Base-by-base conservation (phyloP, 768 basidiomycete genomes). In the Termitomyces sp. region DNA sequence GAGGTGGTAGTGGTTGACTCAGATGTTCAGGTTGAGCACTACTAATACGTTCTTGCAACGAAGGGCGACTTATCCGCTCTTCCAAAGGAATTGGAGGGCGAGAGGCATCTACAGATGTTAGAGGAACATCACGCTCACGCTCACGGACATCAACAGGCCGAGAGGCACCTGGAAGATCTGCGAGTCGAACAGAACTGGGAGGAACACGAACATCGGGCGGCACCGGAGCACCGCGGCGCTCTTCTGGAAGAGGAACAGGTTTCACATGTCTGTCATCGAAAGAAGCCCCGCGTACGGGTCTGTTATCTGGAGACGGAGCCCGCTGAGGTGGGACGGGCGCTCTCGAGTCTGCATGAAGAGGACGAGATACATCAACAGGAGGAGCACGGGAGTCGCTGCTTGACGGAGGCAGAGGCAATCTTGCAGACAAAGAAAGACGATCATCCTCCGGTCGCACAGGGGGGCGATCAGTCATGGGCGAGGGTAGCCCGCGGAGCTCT, bases 11-110 rank as follows among this genome's bases (percentile, higher is more conserved):
- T 32, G 21, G 41, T 32, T 43, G 59, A 48, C 23, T 49, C 14
- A 30, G 57, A 54, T 23, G 43, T n/a, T 57, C 56, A 54, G 71
- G 69, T 52, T 74, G 74, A 47, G 64, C 71, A 44, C 73, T 61
- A 32, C 52, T 53, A 7, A 42, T 23, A 5, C 73, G 73, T 43
- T 76, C 75, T 63, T 76, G 72, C 19, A 76, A 55, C 3, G 64
- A 61, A 41, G 70, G 64, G 37, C 63, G 74, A 14, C 67, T 72
- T 3, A 76, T 66, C 32, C 77, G 68, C 47, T 75, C 75, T 71
- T 76, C 75, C n/a, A 75, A 61, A 28, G 72, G 59, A 9, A 64
- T 51, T 54, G 53, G 49, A 40, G 56, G 54, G 27, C 59, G 62
- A 46, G 66, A 10, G 4, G 48, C 67, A 65, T 65, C 63, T 23